Conservation (phyloP, 345 rosid species). For the Mangifera indica region DNA sequence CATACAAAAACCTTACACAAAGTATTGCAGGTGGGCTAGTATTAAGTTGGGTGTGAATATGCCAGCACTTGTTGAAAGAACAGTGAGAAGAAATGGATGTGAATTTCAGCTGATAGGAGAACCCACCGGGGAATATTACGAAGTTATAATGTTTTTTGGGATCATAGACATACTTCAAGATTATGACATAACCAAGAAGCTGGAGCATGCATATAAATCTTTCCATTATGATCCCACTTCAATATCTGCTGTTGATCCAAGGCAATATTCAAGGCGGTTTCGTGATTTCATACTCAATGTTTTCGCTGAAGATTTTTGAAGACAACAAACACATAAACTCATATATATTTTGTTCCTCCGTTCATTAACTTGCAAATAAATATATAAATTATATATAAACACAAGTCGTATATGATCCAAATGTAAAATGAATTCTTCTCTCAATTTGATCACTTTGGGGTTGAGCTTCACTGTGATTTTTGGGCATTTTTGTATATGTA, state of each 20-base stretch:
- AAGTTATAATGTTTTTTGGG: slow-evolving; percentile 78
- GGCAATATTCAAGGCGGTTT: slow-evolving; percentile 75
- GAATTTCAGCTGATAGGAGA: slow-evolving; percentile 73
- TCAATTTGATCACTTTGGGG: background rate
- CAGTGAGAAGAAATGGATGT: slow-evolving; percentile 46
- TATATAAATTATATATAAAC: no score
- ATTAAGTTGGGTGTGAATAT: slow-evolving; percentile 69
- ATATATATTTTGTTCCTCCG: background rate
- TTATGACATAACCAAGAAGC: slow-evolving; percentile 89
- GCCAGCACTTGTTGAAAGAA: slow-evolving; percentile 81
- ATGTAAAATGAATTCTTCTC: no score
- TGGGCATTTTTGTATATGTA: no score
- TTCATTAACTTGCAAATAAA: no score
- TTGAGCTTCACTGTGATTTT: background rate
- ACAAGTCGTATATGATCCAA: no score
- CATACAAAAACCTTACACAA: background rate
- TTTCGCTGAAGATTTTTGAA: slow-evolving; percentile 55
- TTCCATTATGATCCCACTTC: slow-evolving; percentile 80
- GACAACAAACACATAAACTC: no score
- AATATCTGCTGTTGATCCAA: slow-evolving; percentile 87
- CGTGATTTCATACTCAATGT: slow-evolving; percentile 73
- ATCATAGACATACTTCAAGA: slow-evolving; percentile 91
- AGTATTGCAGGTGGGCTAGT: slow-evolving; percentile 67
- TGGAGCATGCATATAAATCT: slow-evolving; percentile 87
- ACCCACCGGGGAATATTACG: slow-evolving; percentile 73